A percentile compares a stretch with the other conserved stretches of the same genome.
These are phyloP conservation scores for Verticillium dahliae DNA, from an alignment of 2,329 filamentous ascomycete genomes.

Conservation along the genomic window DNA sequence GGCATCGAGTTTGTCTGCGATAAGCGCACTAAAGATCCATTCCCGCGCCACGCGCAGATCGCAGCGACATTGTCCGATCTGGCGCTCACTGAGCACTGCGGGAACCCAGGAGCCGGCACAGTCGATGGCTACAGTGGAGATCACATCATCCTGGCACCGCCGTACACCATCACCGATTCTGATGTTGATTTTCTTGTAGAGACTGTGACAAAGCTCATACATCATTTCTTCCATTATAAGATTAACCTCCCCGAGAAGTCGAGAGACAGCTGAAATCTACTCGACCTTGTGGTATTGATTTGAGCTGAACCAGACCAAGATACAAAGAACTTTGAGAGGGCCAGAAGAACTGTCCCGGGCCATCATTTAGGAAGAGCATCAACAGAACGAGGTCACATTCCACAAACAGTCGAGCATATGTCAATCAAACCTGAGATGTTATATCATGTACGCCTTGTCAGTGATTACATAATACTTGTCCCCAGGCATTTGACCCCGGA, in stretches of 20 bases:
- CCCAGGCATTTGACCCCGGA: too few relatives aligned
- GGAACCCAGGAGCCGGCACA: constrained; percentile 54
- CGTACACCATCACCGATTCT: constrained; percentile 53
- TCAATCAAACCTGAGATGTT: too few relatives aligned
- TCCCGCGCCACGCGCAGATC: constrained; percentile 20
- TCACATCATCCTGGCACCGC: constrained; percentile 62
- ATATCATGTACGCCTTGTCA: too few relatives aligned
- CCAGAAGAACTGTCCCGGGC: too few relatives aligned
- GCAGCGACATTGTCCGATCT: constrained; percentile 16
- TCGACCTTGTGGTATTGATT: neutral
- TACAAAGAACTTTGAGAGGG: too few relatives aligned
- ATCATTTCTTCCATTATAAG: constrained; percentile 39
- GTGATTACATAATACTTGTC: too few relatives aligned
- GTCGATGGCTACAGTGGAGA: constrained; percentile 57
- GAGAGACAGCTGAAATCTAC: neutral
- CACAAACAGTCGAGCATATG: too few relatives aligned
- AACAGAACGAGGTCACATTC: too few relatives aligned
- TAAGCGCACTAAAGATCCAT: constrained; percentile 26
- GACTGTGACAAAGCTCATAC: constrained; percentile 19
- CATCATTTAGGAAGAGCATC: too few relatives aligned
- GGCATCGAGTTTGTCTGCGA: constrained; percentile 38
- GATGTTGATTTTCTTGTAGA: constrained; percentile 37
- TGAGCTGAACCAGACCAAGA: too few relatives aligned
- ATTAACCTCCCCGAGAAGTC: neutral
- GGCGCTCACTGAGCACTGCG: constrained; percentile 17